phyloP scores from a whole-genome alignment of 441 rosid genomes.

The Gossypium laxum region DNA sequence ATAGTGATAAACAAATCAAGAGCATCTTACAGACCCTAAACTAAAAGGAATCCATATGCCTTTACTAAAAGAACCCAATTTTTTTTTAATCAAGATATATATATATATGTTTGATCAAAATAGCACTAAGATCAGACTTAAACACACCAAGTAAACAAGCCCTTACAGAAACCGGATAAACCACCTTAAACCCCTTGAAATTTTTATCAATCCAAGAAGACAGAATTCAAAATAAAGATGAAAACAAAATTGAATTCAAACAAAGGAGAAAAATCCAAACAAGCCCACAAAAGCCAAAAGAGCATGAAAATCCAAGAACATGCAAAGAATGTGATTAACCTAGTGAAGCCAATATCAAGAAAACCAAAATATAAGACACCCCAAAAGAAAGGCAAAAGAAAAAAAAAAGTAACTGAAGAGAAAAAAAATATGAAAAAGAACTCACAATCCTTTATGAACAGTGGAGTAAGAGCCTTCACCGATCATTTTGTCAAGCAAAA shows the following conservation, averaged over 20 bases:
- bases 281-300: not conserved
- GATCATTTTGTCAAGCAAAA: conserved; percentile 28
- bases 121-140: not conserved
- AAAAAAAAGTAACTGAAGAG: not conserved
- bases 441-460: conserved; percentile 44
- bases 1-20: not conserved
- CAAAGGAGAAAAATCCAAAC: not conserved
- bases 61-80: not conserved
- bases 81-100: not conserved
- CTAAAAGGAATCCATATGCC: not conserved
- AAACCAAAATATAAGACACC: conserved; percentile 6
- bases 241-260: not conserved
- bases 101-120: not conserved
- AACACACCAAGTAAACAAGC: not conserved
- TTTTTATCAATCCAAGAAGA: not conserved
- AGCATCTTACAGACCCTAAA: conserved; percentile 3
- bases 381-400: not conserved
- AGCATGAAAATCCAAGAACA: conserved; percentile 8
- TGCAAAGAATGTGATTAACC: conserved; percentile 20
- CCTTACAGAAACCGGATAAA: not conserved
- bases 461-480: conserved; percentile 36
- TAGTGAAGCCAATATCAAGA: conserved; percentile 3
- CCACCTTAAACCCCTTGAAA: conserved; percentile 11
- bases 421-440: conserved; percentile 11
- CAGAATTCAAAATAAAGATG: not conserved